These are phyloP conservation scores for Lagerstroemia speciosa DNA, from an alignment of 345 rosid species.

Conservation along the genomic window DNA sequence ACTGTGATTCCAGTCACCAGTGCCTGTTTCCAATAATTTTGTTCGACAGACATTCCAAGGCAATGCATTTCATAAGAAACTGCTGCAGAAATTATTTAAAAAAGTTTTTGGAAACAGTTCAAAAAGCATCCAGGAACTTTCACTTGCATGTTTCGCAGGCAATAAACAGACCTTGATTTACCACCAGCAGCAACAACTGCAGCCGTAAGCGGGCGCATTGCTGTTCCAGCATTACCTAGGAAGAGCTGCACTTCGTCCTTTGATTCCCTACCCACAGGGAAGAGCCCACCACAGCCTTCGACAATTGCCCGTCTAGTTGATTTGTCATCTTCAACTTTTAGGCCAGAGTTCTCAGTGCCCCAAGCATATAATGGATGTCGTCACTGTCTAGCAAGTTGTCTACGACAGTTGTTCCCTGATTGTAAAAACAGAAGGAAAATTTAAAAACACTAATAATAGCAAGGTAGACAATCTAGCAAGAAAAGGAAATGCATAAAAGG, in stretches of 20 bases:
- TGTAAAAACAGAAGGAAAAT: not conserved
- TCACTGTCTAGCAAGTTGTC: constrained; percentile 89
- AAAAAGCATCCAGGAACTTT: not conserved
- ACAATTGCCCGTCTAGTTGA: constrained; percentile 49
- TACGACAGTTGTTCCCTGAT: constrained; percentile 79
- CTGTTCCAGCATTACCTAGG: constrained; percentile 96
- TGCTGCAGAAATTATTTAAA: no score
- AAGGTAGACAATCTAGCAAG: not conserved
- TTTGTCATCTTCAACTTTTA: constrained; percentile 48
- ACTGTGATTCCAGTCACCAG: not conserved
- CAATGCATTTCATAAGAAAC: not conserved
- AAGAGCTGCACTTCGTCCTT: constrained; percentile 59
- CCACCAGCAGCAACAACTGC: constrained; percentile 92
- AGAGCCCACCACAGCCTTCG: constrained; percentile 80
- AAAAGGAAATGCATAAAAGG: no score
- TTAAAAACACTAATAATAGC: not conserved
- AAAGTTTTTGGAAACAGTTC: not conserved
- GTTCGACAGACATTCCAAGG: not conserved
- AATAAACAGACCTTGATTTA: constrained; percentile 47
- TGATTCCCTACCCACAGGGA: constrained; percentile 51
- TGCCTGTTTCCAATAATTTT: not conserved
- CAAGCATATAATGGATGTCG: constrained; percentile 86
- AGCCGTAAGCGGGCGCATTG: constrained; percentile 95
- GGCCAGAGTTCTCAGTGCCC: constrained; percentile 63
- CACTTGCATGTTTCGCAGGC: not conserved